Evolutionary conservation across 805 yeast genomes (phyloP).

Genomic region (Candida xiaguanensis): DNA sequence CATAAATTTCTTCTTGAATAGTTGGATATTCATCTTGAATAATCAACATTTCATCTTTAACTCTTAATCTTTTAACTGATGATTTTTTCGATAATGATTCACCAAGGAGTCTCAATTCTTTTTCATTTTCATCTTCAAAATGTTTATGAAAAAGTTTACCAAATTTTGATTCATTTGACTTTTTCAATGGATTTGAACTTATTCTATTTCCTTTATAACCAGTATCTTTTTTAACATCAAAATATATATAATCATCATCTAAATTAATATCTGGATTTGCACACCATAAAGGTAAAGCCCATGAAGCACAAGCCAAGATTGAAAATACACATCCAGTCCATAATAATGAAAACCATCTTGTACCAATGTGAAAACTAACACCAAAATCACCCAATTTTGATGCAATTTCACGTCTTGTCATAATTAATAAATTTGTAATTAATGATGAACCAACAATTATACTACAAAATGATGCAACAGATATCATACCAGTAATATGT

Average conservation of each 20-base stretch:
- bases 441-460: constrained; percentile 26
- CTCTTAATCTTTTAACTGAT: constrained; percentile 24
- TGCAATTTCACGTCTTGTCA: constrained; percentile 22
- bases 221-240: not conserved
- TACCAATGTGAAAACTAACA: constrained; percentile 39
- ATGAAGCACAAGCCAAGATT: constrained; percentile 24
- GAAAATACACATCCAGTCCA: constrained; percentile 33
- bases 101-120: constrained; percentile 34
- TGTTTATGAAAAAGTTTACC: not conserved
- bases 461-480: constrained; percentile 31
- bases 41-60: constrained; percentile 4
- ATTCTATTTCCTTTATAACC: not conserved
- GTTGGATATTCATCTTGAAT: constrained; percentile 13
- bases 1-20: constrained; percentile 23
- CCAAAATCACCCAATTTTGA: constrained; percentile 45
- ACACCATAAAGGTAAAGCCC: constrained; percentile 48
- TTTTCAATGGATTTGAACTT: not conserved
- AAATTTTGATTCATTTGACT: not conserved
- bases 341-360: constrained; percentile 35
- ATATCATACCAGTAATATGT: constrained; percentile 33
- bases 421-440: constrained; percentile 23
- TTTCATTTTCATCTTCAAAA: constrained; percentile 14
- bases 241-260: constrained; percentile 2
- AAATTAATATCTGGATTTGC: constrained; percentile 34
- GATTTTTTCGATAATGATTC: constrained; percentile 31